These are phyloP conservation scores for Plasmodium fragile DNA, from an alignment of 169 alveolate species.

Conservation along the genomic window DNA sequence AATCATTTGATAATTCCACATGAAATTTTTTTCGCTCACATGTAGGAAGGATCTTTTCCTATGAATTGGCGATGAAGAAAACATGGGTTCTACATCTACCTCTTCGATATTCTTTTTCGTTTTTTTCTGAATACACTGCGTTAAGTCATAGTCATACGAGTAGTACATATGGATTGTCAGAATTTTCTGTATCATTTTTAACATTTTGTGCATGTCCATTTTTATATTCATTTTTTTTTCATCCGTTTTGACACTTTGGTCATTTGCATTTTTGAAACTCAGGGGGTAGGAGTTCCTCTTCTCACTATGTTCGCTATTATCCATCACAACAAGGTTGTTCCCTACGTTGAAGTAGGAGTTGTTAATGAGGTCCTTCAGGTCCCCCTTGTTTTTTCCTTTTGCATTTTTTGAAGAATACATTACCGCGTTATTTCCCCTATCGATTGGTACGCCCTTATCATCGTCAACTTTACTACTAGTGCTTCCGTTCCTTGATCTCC, in stretches of 20 bases:
- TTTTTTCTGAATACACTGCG: constrained; percentile 70
- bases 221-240: constrained; percentile 34
- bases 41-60: constrained; percentile 28
- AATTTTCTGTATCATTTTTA: constrained; percentile 55
- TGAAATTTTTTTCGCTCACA: constrained; percentile 46
- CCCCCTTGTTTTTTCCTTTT: neutral
- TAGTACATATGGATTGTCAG: constrained; percentile 56
- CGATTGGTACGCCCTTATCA: neutral
- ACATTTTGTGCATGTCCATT: constrained; percentile 64
- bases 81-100: constrained; percentile 35
- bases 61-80: neutral
- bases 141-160: constrained; percentile 70
- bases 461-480: neutral
- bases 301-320: neutral
- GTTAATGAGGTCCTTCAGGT: constrained; percentile 44
- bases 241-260: constrained; percentile 18
- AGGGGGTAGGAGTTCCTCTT: constrained; percentile 24
- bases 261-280: constrained; percentile 17
- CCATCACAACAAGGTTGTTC: neutral
- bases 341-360: constrained; percentile 34
- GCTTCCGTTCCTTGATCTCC: neutral
- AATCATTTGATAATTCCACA: constrained; percentile 75
- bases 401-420: neutral
- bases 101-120: constrained; percentile 47
- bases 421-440: neutral